phyloP scores from a whole-genome alignment of 2,329 filamentous ascomycete genomes.

The Fusarium metavorans region DNA sequence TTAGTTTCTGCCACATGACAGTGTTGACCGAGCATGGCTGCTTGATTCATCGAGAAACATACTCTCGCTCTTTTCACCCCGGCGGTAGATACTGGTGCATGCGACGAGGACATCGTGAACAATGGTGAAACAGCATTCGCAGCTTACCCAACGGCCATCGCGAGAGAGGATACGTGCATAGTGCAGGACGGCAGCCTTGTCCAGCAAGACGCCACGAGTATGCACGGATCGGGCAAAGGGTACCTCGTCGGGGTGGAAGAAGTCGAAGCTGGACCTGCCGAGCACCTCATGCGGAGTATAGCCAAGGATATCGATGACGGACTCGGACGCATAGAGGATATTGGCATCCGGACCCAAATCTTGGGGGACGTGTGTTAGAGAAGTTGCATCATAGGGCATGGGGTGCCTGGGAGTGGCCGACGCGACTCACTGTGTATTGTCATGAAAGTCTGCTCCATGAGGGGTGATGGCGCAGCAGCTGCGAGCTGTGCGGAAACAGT shows the following conservation, averaged over 20 bases:
- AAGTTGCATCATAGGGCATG: not conserved
- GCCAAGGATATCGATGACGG: constrained; percentile 84
- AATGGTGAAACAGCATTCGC: constrained; percentile 90
- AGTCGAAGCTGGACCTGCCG: constrained; percentile 84
- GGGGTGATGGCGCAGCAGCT: constrained; percentile 27
- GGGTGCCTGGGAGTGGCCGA: not conserved
- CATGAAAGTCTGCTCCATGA: constrained; percentile 89
- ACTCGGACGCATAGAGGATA: constrained; percentile 86
- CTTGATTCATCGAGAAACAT: constrained; percentile 53
- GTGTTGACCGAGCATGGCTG: not conserved
- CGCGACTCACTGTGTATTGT: constrained; percentile 82
- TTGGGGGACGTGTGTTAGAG: constrained; percentile 16
- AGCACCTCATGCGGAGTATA: constrained; percentile 82
- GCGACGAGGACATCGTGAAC: constrained; percentile 90
- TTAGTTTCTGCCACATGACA: constrained; percentile 20
- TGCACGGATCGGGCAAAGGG: constrained; percentile 80
- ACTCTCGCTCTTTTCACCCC: constrained; percentile 79
- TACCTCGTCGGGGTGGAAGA: constrained; percentile 86
- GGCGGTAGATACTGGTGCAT: constrained; percentile 82
- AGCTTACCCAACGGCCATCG: constrained; percentile 79
- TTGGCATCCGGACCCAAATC: constrained; percentile 81
- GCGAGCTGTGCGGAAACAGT: constrained; percentile 25
- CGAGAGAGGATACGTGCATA: constrained; percentile 80
- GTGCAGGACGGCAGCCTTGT: constrained; percentile 86
- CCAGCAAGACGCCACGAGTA: constrained; percentile 77